Evolutionary conservation across 805 yeast genomes (phyloP).

Genomic region (Hanseniaspora valbyensis): DNA sequence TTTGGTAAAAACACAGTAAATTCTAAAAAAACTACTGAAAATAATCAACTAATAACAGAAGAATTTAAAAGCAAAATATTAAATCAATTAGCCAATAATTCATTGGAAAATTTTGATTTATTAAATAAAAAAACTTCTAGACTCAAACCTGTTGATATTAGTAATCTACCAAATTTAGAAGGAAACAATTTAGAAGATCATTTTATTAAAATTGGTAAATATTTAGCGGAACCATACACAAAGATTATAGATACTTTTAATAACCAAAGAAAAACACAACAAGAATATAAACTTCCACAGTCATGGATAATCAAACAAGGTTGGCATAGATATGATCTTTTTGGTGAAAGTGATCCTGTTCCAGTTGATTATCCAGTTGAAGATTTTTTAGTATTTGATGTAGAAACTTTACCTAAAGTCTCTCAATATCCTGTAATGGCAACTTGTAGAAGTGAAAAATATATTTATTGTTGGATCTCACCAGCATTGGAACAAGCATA

Average conservation of each 20-base stretch:
- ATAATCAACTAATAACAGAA: constrained; percentile 28
- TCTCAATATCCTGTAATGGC: constrained; percentile 72
- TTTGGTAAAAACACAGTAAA: constrained; percentile 32
- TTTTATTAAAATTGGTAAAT: constrained; percentile 57
- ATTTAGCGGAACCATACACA: constrained; percentile 47
- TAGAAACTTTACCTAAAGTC: constrained; percentile 69
- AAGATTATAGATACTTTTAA: not conserved
- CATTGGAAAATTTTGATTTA: constrained; percentile 52
- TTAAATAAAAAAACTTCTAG: constrained; percentile 62
- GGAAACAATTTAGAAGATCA: constrained; percentile 76
- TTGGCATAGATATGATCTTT: constrained; percentile 61
- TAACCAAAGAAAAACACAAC: not conserved
- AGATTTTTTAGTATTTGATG: constrained; percentile 70
- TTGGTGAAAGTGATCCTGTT: constrained; percentile 37
- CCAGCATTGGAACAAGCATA: constrained; percentile 46
- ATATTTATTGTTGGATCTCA: constrained; percentile 94
- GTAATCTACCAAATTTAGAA: constrained; percentile 53
- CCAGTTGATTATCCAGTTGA: constrained; percentile 61
- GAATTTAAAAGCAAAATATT: constrained; percentile 19
- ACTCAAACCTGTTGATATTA: constrained; percentile 45
- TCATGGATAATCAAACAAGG: constrained; percentile 57
- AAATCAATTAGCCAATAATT: constrained; percentile 43
- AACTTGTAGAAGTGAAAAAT: constrained; percentile 58
- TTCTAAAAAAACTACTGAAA: constrained; percentile 21
- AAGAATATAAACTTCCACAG: constrained; percentile 32